Percentiles rank a stretch among this genome's conserved stretches.
Conservation (phyloP, 2,329 filamentous ascomycete species). For the Pseudocercospora cruenta region DNA sequence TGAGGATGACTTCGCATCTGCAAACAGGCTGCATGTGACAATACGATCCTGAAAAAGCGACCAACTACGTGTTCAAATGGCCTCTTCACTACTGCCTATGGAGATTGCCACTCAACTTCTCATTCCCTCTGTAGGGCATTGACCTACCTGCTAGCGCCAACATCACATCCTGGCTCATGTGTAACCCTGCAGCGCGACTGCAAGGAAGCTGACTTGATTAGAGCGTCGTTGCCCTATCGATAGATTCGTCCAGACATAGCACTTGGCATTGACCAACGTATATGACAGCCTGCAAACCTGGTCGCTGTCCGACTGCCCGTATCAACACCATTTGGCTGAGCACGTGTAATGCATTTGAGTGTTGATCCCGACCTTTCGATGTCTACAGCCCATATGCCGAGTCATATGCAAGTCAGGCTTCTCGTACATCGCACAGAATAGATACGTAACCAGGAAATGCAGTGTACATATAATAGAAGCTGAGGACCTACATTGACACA, state of each 20-base stretch:
- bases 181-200: no score
- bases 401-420: background rate
- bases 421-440: background rate
- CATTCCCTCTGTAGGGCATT: no score
- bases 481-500: background rate
- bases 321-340: background rate
- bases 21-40: no score
- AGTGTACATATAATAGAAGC: background rate
- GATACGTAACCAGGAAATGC: background rate
- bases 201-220: no score
- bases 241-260: background rate
- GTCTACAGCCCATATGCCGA: background rate
- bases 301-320: background rate
- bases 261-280: background rate
- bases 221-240: no score
- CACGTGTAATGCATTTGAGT: background rate
- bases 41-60: no score
- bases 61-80: no score
- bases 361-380: background rate
- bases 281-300: background rate
- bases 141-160: no score
- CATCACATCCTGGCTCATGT: no score
- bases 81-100: no score
- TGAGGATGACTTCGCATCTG: no score
- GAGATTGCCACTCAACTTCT: no score